Base-by-base conservation (phyloP, 1,284 basidiomycete species). In the Vanrija pseudolonga region DNA sequence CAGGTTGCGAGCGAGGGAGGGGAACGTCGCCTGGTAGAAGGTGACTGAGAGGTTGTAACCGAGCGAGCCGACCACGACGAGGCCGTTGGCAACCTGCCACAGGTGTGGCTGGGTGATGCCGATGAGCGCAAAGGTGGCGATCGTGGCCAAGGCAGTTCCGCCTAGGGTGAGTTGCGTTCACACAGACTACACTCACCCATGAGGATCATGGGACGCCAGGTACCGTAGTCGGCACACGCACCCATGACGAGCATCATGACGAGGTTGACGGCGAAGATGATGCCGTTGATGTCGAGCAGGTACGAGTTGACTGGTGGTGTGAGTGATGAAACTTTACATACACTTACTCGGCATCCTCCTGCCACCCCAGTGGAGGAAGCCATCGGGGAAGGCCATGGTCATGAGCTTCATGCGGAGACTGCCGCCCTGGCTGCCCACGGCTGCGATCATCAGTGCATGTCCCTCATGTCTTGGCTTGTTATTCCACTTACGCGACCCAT, bases 151-250 rank as follows among this genome's bases (percentile, higher is more conserved):
- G 4, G 24, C 12, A 3, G 47, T 48, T 41, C 38, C 47, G 38
- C 40, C 47, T 49, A 18, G 9, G 17, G 18, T 47, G 12, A 39
- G 46, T 18, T 9, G 6, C 11, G 2, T 24, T 26, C 7, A 17
- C 26, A 18, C 3, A n/a, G 17, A 18, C 2, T 20, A 3, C 11
- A 45, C 50, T 51, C n/a, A 62, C 60, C 36, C 28, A 62, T 59
- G 28, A 62, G 20, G 36, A 62, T 51, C 19, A 19, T 57, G 8
- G 57, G 57, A 12, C 60, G 49, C 60, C 60, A 62, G 20, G 50
- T 55, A 11, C 60, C 60, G 45, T 57, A 62, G 40, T 62, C 60
- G 3, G 60, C 60, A 36, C 54, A 62, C 3, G 60, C 51, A 6
- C 60, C 60, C 19, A 62, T 23, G 8, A 37, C 39, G 8, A 62